Percentiles rank a stretch among this genome's conserved stretches.
Evolutionary conservation across 257 asterid species (phyloP).

Genomic region (Ilex aquifolium): DNA sequence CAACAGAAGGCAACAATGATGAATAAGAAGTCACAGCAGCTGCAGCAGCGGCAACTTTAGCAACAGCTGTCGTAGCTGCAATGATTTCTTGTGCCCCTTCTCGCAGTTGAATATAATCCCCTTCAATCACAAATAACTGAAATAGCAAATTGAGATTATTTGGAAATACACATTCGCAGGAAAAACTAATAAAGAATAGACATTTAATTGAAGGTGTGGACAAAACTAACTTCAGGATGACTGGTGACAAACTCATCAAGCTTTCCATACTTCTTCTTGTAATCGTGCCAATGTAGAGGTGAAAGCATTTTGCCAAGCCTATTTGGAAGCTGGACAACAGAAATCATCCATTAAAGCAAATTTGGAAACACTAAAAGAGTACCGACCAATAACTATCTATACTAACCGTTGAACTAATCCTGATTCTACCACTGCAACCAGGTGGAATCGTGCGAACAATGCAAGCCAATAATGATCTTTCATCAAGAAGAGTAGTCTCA

Average conservation of each 20-base stretch:
- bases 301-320: constrained; percentile 92
- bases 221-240: constrained; percentile 68
- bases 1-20: constrained; percentile 64
- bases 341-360: background rate
- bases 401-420: constrained; percentile 85
- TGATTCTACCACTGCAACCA: constrained; percentile 75
- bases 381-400: background rate
- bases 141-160: background rate
- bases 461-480: constrained; percentile 75
- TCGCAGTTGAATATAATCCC: constrained; percentile 82
- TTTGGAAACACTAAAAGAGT: background rate
- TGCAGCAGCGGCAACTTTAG: constrained; percentile 89
- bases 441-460: constrained; percentile 74
- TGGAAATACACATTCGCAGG: too few species aligned
- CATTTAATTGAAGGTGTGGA: background rate
- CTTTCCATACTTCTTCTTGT: constrained; percentile 81
- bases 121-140: constrained; percentile 74
- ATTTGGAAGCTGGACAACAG: constrained; percentile 63
- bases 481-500: constrained; percentile 63
- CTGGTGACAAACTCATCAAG: constrained; percentile 83
- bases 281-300: constrained; percentile 93
- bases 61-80: constrained; percentile 88
- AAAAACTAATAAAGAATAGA: too few species aligned
- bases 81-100: constrained; percentile 88
- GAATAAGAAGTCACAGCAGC: constrained; percentile 55